A percentile compares a stretch with the other conserved stretches of the same genome.
Conservation (phyloP, 2,329 filamentous ascomycete species). For the Lachnellula subtilissima region DNA sequence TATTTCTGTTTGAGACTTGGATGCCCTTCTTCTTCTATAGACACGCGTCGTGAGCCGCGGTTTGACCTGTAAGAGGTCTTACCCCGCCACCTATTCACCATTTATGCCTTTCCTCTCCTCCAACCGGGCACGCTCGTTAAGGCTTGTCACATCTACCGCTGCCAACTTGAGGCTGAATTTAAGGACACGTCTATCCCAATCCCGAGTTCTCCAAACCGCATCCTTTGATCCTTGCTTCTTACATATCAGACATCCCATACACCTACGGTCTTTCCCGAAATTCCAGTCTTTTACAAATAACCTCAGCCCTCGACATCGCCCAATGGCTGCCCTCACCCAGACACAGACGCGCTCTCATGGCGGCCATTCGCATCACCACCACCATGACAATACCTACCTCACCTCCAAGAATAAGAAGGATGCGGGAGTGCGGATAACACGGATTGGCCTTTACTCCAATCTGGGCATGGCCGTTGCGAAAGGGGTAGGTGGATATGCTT, state of each 20-base stretch:
- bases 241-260: constrained; percentile 13
- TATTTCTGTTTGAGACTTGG: constrained; percentile 4
- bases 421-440: constrained; percentile 88
- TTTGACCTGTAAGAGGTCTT: constrained; percentile 17
- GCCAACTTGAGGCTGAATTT: constrained; percentile 24
- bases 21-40: constrained; percentile 9
- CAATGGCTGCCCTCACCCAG: constrained; percentile 30
- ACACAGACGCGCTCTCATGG: constrained; percentile 39
- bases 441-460: constrained; percentile 84
- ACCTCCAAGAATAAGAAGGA: constrained; percentile 82
- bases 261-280: constrained; percentile 20
- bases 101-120: constrained; percentile 27
- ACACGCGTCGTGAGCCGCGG: constrained; percentile 20
- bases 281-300: constrained; percentile 22
- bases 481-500: constrained; percentile 84
- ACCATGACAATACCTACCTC: constrained; percentile 81
- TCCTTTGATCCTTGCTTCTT: constrained; percentile 19
- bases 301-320: constrained; percentile 18
- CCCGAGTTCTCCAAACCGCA: constrained; percentile 27
- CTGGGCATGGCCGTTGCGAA: constrained; percentile 92
- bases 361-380: constrained; percentile 60
- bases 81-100: constrained; percentile 7
- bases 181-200: constrained; percentile 30
- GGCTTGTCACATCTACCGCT: constrained; percentile 17
- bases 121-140: constrained; percentile 27